phyloP scores from a whole-genome alignment of 495 filamentous ascomycete species.

The Xylaria curta region DNA sequence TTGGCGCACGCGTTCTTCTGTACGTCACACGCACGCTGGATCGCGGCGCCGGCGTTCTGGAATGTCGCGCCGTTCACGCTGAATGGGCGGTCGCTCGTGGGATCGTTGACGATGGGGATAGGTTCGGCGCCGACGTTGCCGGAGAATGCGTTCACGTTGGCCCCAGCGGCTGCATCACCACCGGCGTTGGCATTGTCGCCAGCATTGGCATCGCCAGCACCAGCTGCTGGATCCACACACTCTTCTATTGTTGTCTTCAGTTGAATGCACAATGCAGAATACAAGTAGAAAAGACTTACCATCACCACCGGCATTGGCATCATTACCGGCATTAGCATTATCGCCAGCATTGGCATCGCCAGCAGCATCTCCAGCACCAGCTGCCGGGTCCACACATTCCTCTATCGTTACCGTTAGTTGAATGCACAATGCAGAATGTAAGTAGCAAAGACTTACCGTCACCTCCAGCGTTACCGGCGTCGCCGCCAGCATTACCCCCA shows the following conservation, averaged over 20 bases:
- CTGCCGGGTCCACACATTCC: conserved; percentile 45
- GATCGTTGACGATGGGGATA: conserved; percentile 54
- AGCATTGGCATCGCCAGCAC: conserved; percentile 23
- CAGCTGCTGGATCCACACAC: conserved; percentile 43
- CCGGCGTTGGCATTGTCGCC: background rate
- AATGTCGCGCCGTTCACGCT: conserved; percentile 61
- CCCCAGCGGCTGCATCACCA: conserved; percentile 29
- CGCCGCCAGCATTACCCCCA: conserved; percentile 24
- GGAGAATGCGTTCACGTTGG: conserved; percentile 64
- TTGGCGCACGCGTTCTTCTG: conserved; percentile 65
- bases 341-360: conserved; percentile 30
- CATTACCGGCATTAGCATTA: conserved; percentile 6
- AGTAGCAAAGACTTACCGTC: conserved; percentile 27
- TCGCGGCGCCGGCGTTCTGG: conserved; percentile 55
- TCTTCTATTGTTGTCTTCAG: conserved; percentile 16
- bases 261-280: background rate
- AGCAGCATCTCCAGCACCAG: conserved; percentile 12
- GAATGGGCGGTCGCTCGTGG: conserved; percentile 58
- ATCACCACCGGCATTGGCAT: conserved; percentile 15
- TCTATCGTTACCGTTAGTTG: background rate
- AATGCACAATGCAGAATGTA: background rate
- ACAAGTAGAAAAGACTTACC: conserved; percentile 21
- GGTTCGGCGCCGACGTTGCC: conserved; percentile 60
- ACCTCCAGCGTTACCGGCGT: conserved; percentile 20
- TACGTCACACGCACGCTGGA: conserved; percentile 59